Conservation (phyloP, 2,329 filamentous ascomycete species). For the Ceratocystis alfenasii region DNA sequence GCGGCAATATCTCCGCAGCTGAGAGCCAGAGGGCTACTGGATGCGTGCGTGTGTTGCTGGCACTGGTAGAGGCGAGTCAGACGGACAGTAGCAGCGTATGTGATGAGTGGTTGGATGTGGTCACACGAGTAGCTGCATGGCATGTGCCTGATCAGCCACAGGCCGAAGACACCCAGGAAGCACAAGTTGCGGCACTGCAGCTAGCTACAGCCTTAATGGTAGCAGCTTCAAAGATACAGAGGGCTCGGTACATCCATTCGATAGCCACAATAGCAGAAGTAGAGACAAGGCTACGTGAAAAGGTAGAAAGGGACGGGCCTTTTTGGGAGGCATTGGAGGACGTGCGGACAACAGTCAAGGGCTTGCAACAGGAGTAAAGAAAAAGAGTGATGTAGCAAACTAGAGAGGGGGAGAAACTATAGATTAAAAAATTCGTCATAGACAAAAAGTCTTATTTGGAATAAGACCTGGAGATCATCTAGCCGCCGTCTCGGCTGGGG, state of each 20-base stretch:
- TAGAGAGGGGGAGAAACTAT: neutral
- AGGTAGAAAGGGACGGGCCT: constrained; percentile 27
- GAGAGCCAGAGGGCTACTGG: constrained; percentile 41
- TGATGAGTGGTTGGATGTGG: constrained; percentile 46
- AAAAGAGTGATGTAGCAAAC: neutral
- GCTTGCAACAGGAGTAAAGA: constrained; percentile 20
- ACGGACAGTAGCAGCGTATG: constrained; percentile 30
- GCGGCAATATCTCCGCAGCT: constrained; percentile 23
- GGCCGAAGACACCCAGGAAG: constrained; percentile 33
- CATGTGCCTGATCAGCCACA: constrained; percentile 30
- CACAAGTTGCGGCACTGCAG: constrained; percentile 43
- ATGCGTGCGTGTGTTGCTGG: constrained; percentile 44
- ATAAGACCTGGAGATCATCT: neutral
- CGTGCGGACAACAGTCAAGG: constrained; percentile 30
- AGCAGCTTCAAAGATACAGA: constrained; percentile 36
- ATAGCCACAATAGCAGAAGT: constrained; percentile 40
- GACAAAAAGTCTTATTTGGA: neutral
- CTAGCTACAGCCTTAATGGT: constrained; percentile 42
- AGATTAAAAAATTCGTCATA: neutral
- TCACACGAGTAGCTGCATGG: constrained; percentile 42
- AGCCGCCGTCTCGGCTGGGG: neutral
- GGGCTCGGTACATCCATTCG: constrained; percentile 41
- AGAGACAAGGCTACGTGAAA: constrained; percentile 32
- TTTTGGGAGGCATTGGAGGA: constrained; percentile 38
- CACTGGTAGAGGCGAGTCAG: constrained; percentile 37